Base-by-base conservation (phyloP, 2,329 filamentous ascomycete genomes). In the Pseudogymnoascus sp. region DNA sequence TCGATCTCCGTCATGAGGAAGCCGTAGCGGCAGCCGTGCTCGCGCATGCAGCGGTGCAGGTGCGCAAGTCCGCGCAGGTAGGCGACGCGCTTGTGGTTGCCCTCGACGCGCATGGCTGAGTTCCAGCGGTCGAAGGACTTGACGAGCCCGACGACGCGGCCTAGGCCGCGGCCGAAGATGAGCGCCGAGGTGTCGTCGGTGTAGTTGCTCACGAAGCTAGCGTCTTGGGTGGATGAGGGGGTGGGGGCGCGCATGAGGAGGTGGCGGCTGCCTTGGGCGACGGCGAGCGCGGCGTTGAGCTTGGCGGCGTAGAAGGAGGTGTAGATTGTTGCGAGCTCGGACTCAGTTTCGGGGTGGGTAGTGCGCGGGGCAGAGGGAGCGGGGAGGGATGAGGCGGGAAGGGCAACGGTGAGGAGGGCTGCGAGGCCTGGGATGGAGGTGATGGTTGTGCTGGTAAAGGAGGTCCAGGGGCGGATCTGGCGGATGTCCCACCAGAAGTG, bases 1-100 rank as follows among this genome's bases (percentile, higher is more conserved):
- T 98, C 93, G 70, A 96, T 96, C 77, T 97, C 93, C 1, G 91
- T 97, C 72, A 97, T 86, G 75, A 98, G 93, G 80, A 96, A 98
- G 62, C 93, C 93, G 75, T 97, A 98, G 64, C 93, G 88, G 73
- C 91, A 96, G 68, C 88, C 87, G 77, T 96, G 90, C 77, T 96
- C 91, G 75, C 93, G 91, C 91, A 97, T 96, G 72, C 88, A 87
- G 73, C 90, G 85, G 76, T 98, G 93, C 50, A 97, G 80, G 70
- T 96, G 91, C 0, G 92, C 83, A 4, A 98, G 85, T 1, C 91
- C 91, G 60, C 89, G 88, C 19, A 97, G 87, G 78, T 97, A 97
- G 76, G 93, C 87, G 64, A 96, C 90, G 64, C 90, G 89, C 77
- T 92, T 89, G 75, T 91, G 84, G 67, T 93, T 91, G 50, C 87